Evolutionary conservation across 2,329 filamentous ascomycete genomes (phyloP), one percentile per base, ranked within the genome.

Genomic region (Colletotrichum gloeosporioides): DNA sequence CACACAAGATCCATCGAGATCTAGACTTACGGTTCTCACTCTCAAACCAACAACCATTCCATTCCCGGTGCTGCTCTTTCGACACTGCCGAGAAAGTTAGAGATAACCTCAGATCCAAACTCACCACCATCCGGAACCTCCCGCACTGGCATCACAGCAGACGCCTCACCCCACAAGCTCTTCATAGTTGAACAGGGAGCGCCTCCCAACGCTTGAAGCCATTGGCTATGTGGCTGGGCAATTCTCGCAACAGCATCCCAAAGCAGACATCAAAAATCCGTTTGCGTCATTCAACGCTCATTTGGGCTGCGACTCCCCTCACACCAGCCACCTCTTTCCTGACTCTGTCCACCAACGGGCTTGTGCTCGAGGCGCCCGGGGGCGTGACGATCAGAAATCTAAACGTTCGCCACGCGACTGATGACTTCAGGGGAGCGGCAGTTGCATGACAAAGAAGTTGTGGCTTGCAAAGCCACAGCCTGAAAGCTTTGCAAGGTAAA

Each of bases 81-180:
- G n/a, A 53, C 44, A 53, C n/a, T 22, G 44, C 44, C 44, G 44
- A 25, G 44, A 53, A 3, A 8, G 10, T 13, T 22, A 2, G 2
- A 53, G 44, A 53, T 53, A 53, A 49, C 18, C 39, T n/a, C 39
- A 49, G 9, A 4, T n/a, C 39, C 18, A 9, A 12, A n/a, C 44
- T 53, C 44, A 53, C 1, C n/a, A 22, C 44, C 44, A 22, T 13
- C 44, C 44, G 44, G 44, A 53, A 53, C 44, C 6, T 22, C 44
- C 44, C 44, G 44, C 44, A 22, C 1, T 9, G 1, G 6, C 1
- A 10, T 44, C 1, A n/a, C 39, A n/a, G 2, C 1, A 49, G 3
- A 49, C 39, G 39, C 6, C 9, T 4, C 44, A 22, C 10, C 4
- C 44, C 6, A 53, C n/a, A 53, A 53, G 39, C 39, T 49, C 44